A percentile compares a stretch with the other conserved stretches of the same genome.
Conservation (phyloP, 73 alveolate species). For the Loxodes magnus region DNA sequence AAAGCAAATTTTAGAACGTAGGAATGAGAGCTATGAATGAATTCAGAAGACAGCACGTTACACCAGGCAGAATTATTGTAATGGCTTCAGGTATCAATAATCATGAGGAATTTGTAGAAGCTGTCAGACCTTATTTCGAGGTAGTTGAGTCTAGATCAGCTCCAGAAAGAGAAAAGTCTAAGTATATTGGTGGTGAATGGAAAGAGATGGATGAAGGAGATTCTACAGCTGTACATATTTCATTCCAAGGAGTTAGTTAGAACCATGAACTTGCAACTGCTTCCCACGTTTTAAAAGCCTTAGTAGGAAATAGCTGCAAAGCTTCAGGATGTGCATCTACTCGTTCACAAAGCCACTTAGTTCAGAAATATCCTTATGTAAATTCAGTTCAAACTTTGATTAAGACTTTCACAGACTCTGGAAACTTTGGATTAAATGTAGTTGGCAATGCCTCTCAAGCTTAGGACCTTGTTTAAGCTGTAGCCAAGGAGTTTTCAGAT, state of each 20-base stretch:
- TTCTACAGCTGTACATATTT: constrained; percentile 24
- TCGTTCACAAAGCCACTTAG: constrained; percentile 7
- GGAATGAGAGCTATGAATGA: constrained; percentile 28
- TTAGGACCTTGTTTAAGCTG: no score
- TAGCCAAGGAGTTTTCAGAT: constrained; percentile 20
- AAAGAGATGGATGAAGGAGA: constrained; percentile 28
- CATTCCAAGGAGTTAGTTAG: constrained; percentile 37
- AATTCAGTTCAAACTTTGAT: constrained; percentile 8
- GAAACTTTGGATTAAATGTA: constrained; percentile 23
- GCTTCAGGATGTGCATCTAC: not conserved
- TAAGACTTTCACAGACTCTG: constrained; percentile 30
- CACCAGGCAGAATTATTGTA: constrained; percentile 34
- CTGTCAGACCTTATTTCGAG: constrained; percentile 26
- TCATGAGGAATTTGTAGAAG: constrained; percentile 41
- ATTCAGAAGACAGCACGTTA: constrained; percentile 27
- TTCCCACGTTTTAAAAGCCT: constrained; percentile 11
- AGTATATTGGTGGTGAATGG: constrained; percentile 43
- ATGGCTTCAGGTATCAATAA: constrained; percentile 43
- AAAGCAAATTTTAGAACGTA: constrained; percentile 22
- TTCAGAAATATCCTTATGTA: constrained; percentile 15
- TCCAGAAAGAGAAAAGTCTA: constrained; percentile 9
- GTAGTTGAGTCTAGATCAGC: constrained; percentile 21
- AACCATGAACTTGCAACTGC: constrained; percentile 13
- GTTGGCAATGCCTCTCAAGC: no score
- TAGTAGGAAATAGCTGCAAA: constrained; percentile 19